Evolutionary conservation across 805 yeast species (phyloP).

Genomic region (Saccharomycopsis schoenii): DNA sequence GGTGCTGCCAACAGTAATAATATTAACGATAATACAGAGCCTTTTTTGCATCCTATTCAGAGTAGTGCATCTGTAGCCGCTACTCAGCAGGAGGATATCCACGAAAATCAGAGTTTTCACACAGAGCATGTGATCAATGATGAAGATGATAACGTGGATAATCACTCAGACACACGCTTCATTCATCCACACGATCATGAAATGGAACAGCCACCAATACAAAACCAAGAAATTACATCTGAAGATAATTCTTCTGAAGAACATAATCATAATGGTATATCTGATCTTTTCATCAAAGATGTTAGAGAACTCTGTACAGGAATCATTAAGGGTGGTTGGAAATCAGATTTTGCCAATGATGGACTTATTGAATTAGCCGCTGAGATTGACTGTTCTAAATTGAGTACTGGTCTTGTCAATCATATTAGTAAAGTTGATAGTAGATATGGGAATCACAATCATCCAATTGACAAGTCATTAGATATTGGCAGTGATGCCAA

Average conservation of each 20-base stretch:
- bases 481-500: conserved; percentile 31
- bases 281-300: conserved; percentile 59
- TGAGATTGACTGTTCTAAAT: conserved; percentile 50
- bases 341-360: conserved; percentile 69
- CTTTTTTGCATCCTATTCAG: not conserved
- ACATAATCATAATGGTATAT: conserved; percentile 25
- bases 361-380: conserved; percentile 78
- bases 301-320: conserved; percentile 65
- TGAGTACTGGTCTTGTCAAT: conserved; percentile 43
- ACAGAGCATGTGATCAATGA: not conserved
- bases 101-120: not conserved
- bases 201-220: conserved; percentile 4
- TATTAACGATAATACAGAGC: not conserved
- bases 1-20: not conserved
- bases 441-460: conserved; percentile 23
- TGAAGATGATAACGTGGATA: not conserved
- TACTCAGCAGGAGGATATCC: not conserved
- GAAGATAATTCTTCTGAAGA: not conserved
- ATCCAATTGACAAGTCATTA: conserved; percentile 11
- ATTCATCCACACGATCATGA: conserved; percentile 15
- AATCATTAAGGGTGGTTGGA: conserved; percentile 89
- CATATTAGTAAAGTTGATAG: conserved; percentile 38
- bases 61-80: not conserved
- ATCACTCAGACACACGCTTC: not conserved
- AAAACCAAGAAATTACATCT: not conserved